phyloP scores from a whole-genome alignment of 1,284 basidiomycete species.

The Ceratobasidium sp. region DNA sequence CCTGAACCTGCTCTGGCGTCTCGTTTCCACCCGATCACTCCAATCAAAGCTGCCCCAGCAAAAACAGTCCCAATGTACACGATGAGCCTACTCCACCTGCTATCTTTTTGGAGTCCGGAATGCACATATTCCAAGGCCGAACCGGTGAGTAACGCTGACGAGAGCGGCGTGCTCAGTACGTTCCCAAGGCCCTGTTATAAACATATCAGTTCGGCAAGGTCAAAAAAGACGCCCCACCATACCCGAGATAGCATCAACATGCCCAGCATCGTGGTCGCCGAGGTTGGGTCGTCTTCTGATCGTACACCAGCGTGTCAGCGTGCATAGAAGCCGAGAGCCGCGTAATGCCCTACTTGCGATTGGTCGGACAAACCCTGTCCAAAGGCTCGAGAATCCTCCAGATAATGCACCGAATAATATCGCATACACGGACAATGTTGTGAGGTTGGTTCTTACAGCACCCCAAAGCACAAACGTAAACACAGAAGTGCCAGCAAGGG shows the following conservation, averaged over 20 bases:
- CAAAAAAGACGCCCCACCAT: background rate
- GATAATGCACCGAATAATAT: constrained; percentile 20
- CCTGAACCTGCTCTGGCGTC: background rate
- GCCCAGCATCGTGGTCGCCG: constrained; percentile 32
- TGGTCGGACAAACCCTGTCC: constrained; percentile 32
- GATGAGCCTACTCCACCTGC: constrained; percentile 16
- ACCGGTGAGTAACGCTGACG: constrained; percentile 17
- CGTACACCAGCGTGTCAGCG: background rate
- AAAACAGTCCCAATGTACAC: constrained; percentile 29
- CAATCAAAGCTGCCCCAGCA: constrained; percentile 8
- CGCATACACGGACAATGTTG: constrained; percentile 7
- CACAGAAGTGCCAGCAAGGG: constrained; percentile 39
- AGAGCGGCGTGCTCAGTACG: constrained; percentile 34
- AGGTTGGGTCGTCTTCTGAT: constrained; percentile 21
- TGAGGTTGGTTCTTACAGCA: constrained; percentile 1
- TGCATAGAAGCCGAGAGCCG: background rate
- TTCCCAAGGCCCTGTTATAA: constrained; percentile 23
- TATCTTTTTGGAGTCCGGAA: constrained; percentile 15
- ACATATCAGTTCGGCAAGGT: background rate
- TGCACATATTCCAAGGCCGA: constrained; percentile 5
- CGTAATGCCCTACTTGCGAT: constrained; percentile 11
- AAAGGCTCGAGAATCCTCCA: constrained; percentile 25
- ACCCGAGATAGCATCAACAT: constrained; percentile 33
- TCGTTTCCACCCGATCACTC: constrained; percentile 12
- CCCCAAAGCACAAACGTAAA: too few species aligned